Base-by-base conservation (phyloP, 2,329 filamentous ascomycete species). In the Sphaerulina musiva region DNA sequence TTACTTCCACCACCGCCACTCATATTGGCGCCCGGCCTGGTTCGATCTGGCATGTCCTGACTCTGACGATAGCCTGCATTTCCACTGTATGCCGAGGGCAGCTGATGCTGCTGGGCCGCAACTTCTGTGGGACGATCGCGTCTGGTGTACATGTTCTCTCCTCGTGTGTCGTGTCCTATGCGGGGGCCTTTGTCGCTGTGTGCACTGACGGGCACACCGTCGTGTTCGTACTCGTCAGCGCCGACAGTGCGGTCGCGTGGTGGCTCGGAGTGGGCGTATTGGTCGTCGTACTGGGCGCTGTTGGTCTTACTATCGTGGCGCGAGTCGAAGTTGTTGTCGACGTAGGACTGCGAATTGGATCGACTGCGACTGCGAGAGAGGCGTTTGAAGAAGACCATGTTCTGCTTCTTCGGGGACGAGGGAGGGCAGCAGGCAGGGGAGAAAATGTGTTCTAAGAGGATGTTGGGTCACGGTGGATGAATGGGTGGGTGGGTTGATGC, bases 351-450 rank as follows among this genome's bases (percentile, higher is more conserved):
- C 53, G 69, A 69, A 69, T 77, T 76, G 48, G 48, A 51, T 14
- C 48, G 48, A 64, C 67, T 71, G 63, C 76, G 74, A 50, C 72
- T 74, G 57, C 74, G 62, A 54, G 65, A 68, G 43, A 72, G 71
- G 59, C 74, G 74, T 66, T 76, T 77, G 74, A 76, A 76, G 71
- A 77, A 76, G 53, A 59, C 59, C 75, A 68, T 71, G 14, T 17
- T 17, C 14, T 17, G 14, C 14, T 17, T 17, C 14, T 17, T 17
- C 14, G 14, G 14, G 14, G 14, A 17, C 14, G 14, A 17, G 14
- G 14, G 14, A 17, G 14, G 14, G 14, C 14, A 17, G 14, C 14
- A 17, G 14, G 14, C 14, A 17, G 14, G 14, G 14, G 14, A 17
- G 14, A 17, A 1, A 17, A 17, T 17, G 14, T 17, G 14, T 17